Evolutionary conservation across 176 grass and related monocot genomes (phyloP).

Genomic region (Paspalum notatum): DNA sequence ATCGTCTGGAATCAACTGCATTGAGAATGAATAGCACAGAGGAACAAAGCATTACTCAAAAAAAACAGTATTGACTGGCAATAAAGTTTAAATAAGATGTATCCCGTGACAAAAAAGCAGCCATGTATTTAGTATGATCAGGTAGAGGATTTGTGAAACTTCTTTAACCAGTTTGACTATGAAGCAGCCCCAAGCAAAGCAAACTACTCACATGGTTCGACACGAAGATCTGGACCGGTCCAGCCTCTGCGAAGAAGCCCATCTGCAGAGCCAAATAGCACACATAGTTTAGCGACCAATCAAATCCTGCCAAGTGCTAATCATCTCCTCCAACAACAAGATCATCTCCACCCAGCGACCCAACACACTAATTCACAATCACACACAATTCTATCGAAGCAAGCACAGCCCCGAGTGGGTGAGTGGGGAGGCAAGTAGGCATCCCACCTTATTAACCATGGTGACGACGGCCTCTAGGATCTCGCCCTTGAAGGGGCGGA

Average conservation of each 20-base stretch:
- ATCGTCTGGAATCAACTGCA: conserved; percentile 92
- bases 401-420: background rate
- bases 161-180: background rate
- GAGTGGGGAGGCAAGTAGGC: background rate
- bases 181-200: conserved; percentile 21
- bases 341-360: background rate
- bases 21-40: background rate
- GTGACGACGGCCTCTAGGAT: conserved; percentile 97
- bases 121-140: background rate
- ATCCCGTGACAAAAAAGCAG: background rate
- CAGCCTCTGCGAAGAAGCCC: conserved; percentile 97
- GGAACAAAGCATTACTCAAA: background rate
- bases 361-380: background rate
- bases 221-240: conserved; percentile 95
- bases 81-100: conserved; percentile 4
- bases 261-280: conserved; percentile 60
- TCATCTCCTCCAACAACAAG: background rate
- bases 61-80: background rate
- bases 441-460: conserved; percentile 90
- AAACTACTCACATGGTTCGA: conserved; percentile 89
- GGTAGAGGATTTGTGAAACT: conserved; percentile 1
- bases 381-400: background rate
- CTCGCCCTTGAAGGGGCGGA: conserved; percentile 95
- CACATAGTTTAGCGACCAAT: conserved; percentile 11
- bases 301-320: background rate